A percentile compares a stretch with the other conserved stretches of the same genome.
These are phyloP conservation scores for Retiboletus flavoniger DNA, from an alignment of 1,284 basidiomycete species.

Conservation along the genomic window DNA sequence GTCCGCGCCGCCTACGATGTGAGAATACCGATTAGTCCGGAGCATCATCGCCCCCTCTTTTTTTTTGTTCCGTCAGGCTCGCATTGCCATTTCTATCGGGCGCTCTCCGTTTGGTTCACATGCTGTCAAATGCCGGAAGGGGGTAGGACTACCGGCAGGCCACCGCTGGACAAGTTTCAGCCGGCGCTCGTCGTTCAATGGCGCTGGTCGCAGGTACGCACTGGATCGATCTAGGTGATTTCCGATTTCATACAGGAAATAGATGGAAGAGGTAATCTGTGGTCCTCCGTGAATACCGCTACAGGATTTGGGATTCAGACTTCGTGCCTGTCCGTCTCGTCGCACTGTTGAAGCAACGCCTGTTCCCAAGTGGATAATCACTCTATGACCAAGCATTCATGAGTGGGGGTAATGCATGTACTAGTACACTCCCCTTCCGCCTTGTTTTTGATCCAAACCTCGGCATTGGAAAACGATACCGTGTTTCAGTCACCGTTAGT, in stretches of 20 bases:
- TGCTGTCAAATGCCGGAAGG: not conserved
- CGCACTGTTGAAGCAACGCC: not conserved
- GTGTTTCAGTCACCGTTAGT: constrained; percentile 1
- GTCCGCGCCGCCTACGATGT: not conserved
- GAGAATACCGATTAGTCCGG: constrained; percentile 7
- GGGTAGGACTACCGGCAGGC: not conserved
- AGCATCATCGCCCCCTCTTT: not conserved
- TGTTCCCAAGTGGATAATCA: not conserved
- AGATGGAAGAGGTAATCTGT: not conserved
- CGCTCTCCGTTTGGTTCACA: not conserved
- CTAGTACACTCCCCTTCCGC: not conserved
- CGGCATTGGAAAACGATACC: not conserved
- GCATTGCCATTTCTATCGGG: not conserved
- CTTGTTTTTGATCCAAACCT: not conserved
- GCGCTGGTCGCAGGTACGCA: not conserved
- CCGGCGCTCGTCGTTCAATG: not conserved
- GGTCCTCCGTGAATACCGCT: not conserved
- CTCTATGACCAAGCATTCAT: not conserved
- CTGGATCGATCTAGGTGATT: not conserved
- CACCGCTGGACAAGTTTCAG: not conserved
- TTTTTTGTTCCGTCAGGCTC: not conserved
- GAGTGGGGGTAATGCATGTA: not conserved
- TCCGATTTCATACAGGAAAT: not conserved
- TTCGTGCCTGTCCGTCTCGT: not conserved
- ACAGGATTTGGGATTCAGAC: not conserved